Base-by-base conservation (phyloP, 2,329 filamentous ascomycete species). In the Nigrospora oryzae region DNA sequence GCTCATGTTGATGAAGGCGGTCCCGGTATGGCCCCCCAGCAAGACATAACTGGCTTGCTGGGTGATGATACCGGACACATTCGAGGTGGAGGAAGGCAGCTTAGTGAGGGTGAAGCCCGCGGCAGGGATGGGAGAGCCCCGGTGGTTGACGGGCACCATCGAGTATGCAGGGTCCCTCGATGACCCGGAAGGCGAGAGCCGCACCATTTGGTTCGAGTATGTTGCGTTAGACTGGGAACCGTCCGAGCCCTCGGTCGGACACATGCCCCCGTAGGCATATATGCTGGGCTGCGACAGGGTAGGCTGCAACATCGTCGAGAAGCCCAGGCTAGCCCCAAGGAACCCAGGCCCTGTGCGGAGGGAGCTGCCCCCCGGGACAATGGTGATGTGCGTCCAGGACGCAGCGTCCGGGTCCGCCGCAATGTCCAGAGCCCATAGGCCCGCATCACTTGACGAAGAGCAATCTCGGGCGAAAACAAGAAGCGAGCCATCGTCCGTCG, bases 1-100 rank as follows among this genome's bases (percentile, higher is more conserved):
- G 46, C 88, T 94, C 84, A 95, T 96, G 62, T 96, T 95, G 66
- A 96, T 83, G 59, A 95, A 96, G 0, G 89, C 90, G 14, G 71
- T 65, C 53, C 80, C 73, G 0, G 89, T 95, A 60, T 96, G 89
- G 1, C 91, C 91, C 36, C 90, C 91, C 14, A 96, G 68, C 17
- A 96, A 67, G 12, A 95, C 79, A 52, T 88, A 91, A 54, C 83
- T 83, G 50, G 84, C 81, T 59, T 90, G 81, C 58, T 89, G 84
- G 5, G 81, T 84, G 36, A 83, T 69, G 3, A 72, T 70, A 3
- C 78, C 82, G 14, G 78, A 81, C 5, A 74, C 74, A 57, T 86
- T 85, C 16, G 83, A 82, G 52, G 80, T 82, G 1, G 85, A 84
- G 0, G 86, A 80, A 6, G 75, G 68, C 19, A 96, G 68, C 0